Evolutionary conservation across 345 rosid genomes (phyloP), one percentile per base, ranked within the genome.

Genomic region (Eucalyptus shirleyi): DNA sequence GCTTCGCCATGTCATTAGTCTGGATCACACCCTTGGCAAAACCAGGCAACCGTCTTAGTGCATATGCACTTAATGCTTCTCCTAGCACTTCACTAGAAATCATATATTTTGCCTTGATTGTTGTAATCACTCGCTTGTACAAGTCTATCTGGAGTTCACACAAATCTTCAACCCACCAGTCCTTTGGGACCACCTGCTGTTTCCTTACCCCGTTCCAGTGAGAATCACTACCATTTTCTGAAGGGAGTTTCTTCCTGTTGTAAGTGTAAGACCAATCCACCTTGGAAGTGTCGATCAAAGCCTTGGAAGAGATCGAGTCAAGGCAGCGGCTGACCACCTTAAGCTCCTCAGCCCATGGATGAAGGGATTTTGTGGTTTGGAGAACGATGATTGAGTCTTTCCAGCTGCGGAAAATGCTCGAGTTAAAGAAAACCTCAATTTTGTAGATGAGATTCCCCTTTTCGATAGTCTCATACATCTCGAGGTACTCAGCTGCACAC

Each of bases 151-250:
- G 96, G 85, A 96, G 95, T 86, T 95, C 98, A 69, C 95, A 93
- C n/a, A 96, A 93, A 91, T 96, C 98, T 93, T 96, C 97, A 4
- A 96, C 96, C 98, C 98, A 96, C 98, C 98, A 96, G 47, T 96
- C 98, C 89, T 92, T 94, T 24, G 98, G 98, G 90, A 96, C 98
- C 6, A 89, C 89, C 62, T 88, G 97, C 4, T 92, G 91, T 89
- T 92, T 96, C 89, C 95, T 93, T 67, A 93, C 72, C 12, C 95
- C 95, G 16, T 94, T 95, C 94, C 95, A 92, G 8, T 87, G 92
- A 15, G 91, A 90, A 88, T 93, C 93, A 62, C 90, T 87, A 81
- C 94, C 92, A 6, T 92, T 92, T 62, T 93, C 95, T 1, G 93
- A 91, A 69, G 94, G 95, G n/a, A 94, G 93, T 92, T 95, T 95